phyloP scores from a whole-genome alignment of 164 flowering plant species.

The Santalum album region DNA sequence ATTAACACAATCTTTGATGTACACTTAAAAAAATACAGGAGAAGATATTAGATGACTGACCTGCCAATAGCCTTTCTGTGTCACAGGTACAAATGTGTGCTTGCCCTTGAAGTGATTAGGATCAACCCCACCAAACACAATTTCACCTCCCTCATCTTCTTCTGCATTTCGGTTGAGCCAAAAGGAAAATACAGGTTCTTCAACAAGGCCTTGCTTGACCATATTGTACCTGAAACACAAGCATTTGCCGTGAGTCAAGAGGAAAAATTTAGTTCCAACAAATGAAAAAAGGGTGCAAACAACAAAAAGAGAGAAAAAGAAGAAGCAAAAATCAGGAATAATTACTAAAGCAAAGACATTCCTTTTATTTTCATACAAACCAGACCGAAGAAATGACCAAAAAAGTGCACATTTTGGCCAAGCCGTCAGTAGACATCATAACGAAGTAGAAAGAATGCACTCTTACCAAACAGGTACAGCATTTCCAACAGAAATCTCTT shows the following conservation, averaged over 20 bases:
- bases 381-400: no score
- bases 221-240: constrained; percentile 34
- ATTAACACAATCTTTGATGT: neutral
- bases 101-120: constrained; percentile 38
- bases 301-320: no score
- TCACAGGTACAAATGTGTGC: constrained; percentile 45
- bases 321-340: no score
- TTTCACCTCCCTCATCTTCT: constrained; percentile 40
- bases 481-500: constrained; percentile 42
- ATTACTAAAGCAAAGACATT: neutral
- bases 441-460: no score
- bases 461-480: constrained; percentile 43
- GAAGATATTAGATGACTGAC: constrained; percentile 11
- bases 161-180: constrained; percentile 41
- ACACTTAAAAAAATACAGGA: no score
- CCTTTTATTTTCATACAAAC: no score
- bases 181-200: constrained; percentile 43
- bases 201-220: constrained; percentile 39
- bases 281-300: no score
- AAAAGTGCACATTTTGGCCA: no score
- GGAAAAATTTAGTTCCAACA: no score
- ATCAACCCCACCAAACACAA: constrained; percentile 52
- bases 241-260: no score
- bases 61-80: constrained; percentile 53
- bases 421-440: no score